These are phyloP conservation scores for Letharia columbiana DNA, from an alignment of 495 filamentous ascomycete species.

Conservation along the genomic window DNA sequence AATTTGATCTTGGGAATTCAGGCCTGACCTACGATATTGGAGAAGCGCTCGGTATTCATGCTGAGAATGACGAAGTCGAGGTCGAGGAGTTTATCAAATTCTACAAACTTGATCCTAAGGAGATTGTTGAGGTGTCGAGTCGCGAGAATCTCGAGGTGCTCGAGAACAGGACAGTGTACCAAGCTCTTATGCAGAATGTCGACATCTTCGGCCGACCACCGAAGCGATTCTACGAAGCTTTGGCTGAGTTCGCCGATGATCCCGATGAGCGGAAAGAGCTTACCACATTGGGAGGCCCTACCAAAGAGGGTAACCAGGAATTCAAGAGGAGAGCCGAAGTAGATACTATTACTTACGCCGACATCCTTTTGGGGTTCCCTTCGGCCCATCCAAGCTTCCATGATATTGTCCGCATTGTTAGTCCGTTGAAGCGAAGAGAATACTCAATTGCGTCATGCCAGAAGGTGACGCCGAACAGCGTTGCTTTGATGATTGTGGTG, in stretches of 20 bases:
- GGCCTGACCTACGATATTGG: slow-evolving; percentile 94
- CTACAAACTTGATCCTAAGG: slow-evolving; percentile 74
- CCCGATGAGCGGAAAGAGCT: slow-evolving; percentile 75
- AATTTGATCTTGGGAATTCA: slow-evolving; percentile 87
- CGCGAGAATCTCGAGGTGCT: slow-evolving; percentile 68
- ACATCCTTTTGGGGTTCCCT: slow-evolving; percentile 77
- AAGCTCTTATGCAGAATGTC: slow-evolving; percentile 84
- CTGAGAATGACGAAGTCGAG: slow-evolving; percentile 75
- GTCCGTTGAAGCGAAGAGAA: slow-evolving; percentile 88
- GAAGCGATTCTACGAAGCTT: slow-evolving; percentile 91
- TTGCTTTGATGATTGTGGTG: slow-evolving; percentile 96
- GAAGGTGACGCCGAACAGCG: slow-evolving; percentile 75
- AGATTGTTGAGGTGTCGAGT: slow-evolving; percentile 82
- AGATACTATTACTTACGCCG: slow-evolving; percentile 86
- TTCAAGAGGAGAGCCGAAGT: slow-evolving; percentile 93
- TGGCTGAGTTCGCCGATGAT: slow-evolving; percentile 79
- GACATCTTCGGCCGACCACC: slow-evolving; percentile 96
- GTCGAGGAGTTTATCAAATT: slow-evolving; percentile 79
- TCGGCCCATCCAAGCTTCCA: slow-evolving; percentile 86
- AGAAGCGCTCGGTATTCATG: slow-evolving; percentile 94
- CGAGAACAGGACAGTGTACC: slow-evolving; percentile 89
- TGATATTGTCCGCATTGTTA: slow-evolving; percentile 82
- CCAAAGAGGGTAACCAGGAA: slow-evolving; percentile 67
- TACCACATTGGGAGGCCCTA: slow-evolving; percentile 60
- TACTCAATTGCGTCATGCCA: slow-evolving; percentile 97